These are phyloP conservation scores for Chrysophaeum taylorii DNA, from an alignment of 352 stramenopile species.

Conservation along the genomic window DNA sequence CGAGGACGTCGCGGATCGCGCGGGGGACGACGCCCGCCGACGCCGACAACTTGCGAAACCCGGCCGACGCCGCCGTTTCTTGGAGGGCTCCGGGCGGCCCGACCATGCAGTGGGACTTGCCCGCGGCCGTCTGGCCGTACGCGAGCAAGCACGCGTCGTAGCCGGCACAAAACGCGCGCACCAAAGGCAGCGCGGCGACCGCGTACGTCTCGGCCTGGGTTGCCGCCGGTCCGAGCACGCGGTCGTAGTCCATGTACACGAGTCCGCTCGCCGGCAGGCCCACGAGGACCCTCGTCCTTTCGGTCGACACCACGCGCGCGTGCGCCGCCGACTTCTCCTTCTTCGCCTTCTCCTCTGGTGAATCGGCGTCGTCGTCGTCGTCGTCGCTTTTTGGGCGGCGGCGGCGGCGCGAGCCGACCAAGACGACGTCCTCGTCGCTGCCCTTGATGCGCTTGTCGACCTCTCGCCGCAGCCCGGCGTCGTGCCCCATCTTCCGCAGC, in stretches of 20 bases:
- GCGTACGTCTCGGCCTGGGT: slow-evolving; percentile 30
- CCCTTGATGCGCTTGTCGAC: background rate
- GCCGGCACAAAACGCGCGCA: slow-evolving; percentile 41
- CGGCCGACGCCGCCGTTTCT: background rate
- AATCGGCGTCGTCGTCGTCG: background rate
- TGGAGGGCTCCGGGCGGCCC: slow-evolving; percentile 13
- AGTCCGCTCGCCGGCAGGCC: slow-evolving; percentile 33
- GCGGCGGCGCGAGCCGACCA: background rate
- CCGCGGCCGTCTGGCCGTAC: slow-evolving; percentile 40
- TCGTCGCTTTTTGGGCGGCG: background rate
- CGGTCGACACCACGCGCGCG: background rate
- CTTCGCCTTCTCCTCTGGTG: background rate
- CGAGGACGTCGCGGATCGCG: slow-evolving; percentile 39
- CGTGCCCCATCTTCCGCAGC: slow-evolving; percentile 13
- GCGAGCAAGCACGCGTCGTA: slow-evolving; percentile 42
- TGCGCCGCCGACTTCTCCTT: slow-evolving; percentile 7
- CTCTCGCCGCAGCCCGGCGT: background rate
- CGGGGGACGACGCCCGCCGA: slow-evolving; percentile 39
- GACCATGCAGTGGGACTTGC: slow-evolving; percentile 41
- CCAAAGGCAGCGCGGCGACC: slow-evolving; percentile 22
- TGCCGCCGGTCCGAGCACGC: slow-evolving; percentile 24
- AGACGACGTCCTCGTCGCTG: background rate
- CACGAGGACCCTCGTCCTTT: slow-evolving; percentile 24
- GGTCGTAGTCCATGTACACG: slow-evolving; percentile 36
- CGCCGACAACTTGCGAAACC: background rate